Evolutionary conservation across 2,329 filamentous ascomycete species (phyloP).

Genomic region (Penicillium sp.): DNA sequence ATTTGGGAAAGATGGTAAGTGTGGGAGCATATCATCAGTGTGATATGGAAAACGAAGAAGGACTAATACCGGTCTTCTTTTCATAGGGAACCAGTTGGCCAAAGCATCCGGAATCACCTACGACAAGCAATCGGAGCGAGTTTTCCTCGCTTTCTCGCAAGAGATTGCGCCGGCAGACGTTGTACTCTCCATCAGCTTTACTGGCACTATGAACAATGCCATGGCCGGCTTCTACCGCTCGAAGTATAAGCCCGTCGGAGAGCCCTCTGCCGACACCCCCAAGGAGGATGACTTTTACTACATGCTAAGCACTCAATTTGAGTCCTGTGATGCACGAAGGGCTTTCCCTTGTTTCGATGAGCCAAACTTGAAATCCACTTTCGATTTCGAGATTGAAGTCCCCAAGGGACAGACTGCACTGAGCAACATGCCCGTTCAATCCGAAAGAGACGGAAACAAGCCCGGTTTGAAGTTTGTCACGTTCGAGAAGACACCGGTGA

Average conservation of each 20-base stretch:
- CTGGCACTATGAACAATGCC: conserved; percentile 79
- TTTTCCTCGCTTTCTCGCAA: conserved; percentile 71
- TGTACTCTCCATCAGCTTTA: conserved; percentile 70
- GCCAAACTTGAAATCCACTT: conserved; percentile 93
- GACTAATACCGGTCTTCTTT: neutral
- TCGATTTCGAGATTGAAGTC: conserved; percentile 89
- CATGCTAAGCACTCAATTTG: conserved; percentile 96
- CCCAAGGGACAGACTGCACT: conserved; percentile 83
- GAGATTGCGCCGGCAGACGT: conserved; percentile 67
- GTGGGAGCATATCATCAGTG: neutral
- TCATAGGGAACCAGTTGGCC: conserved; percentile 27
- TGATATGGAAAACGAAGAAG: neutral
- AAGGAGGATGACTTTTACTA: conserved; percentile 63
- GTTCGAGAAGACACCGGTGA: conserved; percentile 80
- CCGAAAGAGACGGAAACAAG: conserved; percentile 66
- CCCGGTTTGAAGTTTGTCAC: conserved; percentile 62
- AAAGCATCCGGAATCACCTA: conserved; percentile 69
- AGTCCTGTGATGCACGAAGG: conserved; percentile 89
- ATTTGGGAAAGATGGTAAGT: conserved; percentile 35
- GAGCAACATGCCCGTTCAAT: conserved; percentile 92
- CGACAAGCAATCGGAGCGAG: conserved; percentile 79
- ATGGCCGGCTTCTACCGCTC: conserved; percentile 94
- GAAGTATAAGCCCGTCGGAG: conserved; percentile 79
- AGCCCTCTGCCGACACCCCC: conserved; percentile 73
- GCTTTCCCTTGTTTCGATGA: conserved; percentile 99